Percentiles rank a stretch among this genome's conserved stretches.
phyloP scores from a whole-genome alignment of 2,329 filamentous ascomycete genomes.

The Aspergillus ibericus region DNA sequence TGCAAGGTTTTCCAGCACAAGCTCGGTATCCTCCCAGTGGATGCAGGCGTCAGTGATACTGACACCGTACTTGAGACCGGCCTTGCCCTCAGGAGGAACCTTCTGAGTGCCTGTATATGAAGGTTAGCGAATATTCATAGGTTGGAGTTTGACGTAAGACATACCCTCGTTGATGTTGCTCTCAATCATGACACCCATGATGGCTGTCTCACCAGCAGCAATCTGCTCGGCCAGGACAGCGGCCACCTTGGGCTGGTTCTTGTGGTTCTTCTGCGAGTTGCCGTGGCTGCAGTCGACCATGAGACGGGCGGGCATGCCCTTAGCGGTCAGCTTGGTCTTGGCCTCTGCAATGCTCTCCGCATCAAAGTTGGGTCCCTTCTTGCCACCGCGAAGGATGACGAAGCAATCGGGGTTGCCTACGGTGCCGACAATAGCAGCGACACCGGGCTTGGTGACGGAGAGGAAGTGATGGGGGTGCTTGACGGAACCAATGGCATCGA shows the following conservation, averaged over 20 bases:
- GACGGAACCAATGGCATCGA: conserved; percentile 93
- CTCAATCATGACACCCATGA: conserved; percentile 99
- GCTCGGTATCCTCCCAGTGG: conserved; percentile 84
- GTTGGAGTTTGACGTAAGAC: conserved; percentile 22
- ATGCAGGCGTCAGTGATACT: conserved; percentile 98
- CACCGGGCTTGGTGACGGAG: conserved; percentile 92
- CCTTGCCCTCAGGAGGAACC: conserved; percentile 81
- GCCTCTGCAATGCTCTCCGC: conserved; percentile 78
- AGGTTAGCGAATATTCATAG: conserved; percentile 7
- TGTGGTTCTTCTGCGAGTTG: conserved; percentile 94
- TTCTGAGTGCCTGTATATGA: conserved; percentile 72
- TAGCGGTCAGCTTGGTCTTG: conserved; percentile 73
- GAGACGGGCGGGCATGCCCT: conserved; percentile 71
- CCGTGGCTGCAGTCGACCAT: conserved; percentile 99
- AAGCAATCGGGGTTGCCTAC: conserved; percentile 96
- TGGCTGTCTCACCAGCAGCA: conserved; percentile 74
- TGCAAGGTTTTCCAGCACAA: conserved; percentile 74
- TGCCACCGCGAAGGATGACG: conserved; percentile 89
- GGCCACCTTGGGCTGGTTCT: conserved; percentile 94
- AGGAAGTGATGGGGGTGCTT: conserved; percentile 94
- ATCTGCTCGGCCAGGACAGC: conserved; percentile 80
- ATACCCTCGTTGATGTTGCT: conserved; percentile 91
- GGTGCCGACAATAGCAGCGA: conserved; percentile 92
- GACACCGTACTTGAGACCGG: conserved; percentile 85
- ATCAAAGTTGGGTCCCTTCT: conserved; percentile 92